Percentiles rank a stretch among this genome's conserved stretches.
Conservation (phyloP, 768 basidiomycete species). For the Lyophyllum semitale region DNA sequence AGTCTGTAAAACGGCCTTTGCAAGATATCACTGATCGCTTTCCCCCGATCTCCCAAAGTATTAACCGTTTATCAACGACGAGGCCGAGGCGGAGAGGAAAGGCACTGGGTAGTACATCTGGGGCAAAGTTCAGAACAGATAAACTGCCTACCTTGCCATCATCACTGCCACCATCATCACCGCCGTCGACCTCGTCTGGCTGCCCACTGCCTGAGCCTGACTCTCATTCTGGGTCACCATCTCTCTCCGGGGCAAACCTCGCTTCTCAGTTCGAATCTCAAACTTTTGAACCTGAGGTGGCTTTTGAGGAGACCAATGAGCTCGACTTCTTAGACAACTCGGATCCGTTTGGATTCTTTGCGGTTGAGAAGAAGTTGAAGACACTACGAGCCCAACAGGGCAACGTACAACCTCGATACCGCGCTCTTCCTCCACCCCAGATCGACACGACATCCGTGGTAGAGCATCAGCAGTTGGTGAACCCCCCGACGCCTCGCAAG, state of each 20-base stretch:
- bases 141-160: background rate
- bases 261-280: constrained; percentile 1
- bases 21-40: constrained; percentile 20
- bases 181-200: constrained; percentile 13
- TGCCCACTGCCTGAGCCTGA: background rate
- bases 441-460: constrained; percentile 16
- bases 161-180: constrained; percentile 18
- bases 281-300: background rate
- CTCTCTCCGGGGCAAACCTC: background rate
- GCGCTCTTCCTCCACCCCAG: constrained; percentile 15
- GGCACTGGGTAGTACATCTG: background rate
- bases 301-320: constrained; percentile 11
- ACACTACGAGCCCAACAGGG: constrained; percentile 33
- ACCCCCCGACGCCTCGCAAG: constrained; percentile 37
- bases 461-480: constrained; percentile 18
- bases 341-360: constrained; percentile 61
- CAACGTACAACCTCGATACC: constrained; percentile 17
- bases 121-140: background rate
- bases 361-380: constrained; percentile 53
- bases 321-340: constrained; percentile 28
- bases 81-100: background rate
- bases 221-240: background rate
- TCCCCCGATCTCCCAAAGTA: background rate
- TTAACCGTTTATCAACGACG: constrained; percentile 1
- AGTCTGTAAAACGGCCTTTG: constrained; percentile 7